Conservation (phyloP, 1,284 basidiomycete species). For the Cerioporus squamosus region DNA sequence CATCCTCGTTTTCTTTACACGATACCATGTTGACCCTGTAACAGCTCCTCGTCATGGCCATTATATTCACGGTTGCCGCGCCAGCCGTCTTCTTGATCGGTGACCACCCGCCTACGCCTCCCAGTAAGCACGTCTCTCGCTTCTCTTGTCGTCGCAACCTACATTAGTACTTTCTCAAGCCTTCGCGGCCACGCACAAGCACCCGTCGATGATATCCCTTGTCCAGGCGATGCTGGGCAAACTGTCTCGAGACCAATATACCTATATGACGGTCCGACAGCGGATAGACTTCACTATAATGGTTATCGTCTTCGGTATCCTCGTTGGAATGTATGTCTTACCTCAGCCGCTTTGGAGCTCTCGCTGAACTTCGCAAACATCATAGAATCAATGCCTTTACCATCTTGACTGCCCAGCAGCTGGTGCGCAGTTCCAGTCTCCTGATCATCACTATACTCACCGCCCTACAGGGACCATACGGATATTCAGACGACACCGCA, state of each 20-base stretch:
- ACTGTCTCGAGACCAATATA: constrained; percentile 41
- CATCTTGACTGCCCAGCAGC: constrained; percentile 66
- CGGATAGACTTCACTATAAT: constrained; percentile 71
- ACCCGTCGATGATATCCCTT: constrained; percentile 58
- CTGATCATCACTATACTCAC: background rate
- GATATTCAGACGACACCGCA: constrained; percentile 65
- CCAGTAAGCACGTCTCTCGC: constrained; percentile 53
- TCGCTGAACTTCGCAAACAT: background rate
- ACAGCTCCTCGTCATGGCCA: constrained; percentile 71
- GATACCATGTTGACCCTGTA: background rate
- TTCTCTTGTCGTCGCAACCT: background rate
- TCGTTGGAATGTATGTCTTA: constrained; percentile 59
- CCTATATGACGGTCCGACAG: constrained; percentile 64
- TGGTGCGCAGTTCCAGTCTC: constrained; percentile 47
- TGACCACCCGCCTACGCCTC: constrained; percentile 57
- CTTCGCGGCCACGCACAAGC: constrained; percentile 62
- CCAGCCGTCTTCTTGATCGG: constrained; percentile 63
- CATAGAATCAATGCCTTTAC: constrained; percentile 53
- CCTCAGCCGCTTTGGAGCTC: background rate
- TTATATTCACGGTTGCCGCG: constrained; percentile 63
- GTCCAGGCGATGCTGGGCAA: constrained; percentile 59
- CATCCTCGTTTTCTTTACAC: background rate
- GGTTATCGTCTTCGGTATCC: constrained; percentile 59
- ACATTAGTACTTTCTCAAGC: constrained; percentile 43
- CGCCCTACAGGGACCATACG: constrained; percentile 61